These are phyloP conservation scores for Penicillium angulare DNA, from an alignment of 495 filamentous ascomycete genomes.

Conservation along the genomic window DNA sequence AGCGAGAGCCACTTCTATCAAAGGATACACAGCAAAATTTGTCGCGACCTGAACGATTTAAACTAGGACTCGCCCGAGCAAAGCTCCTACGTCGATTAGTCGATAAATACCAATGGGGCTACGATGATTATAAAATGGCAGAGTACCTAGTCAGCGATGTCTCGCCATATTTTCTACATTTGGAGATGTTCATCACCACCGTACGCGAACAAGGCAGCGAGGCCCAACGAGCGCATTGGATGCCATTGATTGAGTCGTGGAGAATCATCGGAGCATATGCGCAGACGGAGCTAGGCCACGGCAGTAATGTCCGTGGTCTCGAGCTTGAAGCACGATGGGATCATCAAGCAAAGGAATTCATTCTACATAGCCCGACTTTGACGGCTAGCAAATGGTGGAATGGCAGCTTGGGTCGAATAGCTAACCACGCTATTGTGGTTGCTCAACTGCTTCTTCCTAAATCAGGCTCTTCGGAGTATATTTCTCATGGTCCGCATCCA, in stretches of 20 bases:
- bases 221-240: constrained; percentile 41
- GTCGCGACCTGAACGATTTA: constrained; percentile 44
- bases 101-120: constrained; percentile 37
- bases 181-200: constrained; percentile 37
- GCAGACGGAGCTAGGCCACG: constrained; percentile 49
- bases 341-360: constrained; percentile 37
- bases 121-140: constrained; percentile 43
- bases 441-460: constrained; percentile 46
- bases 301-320: constrained; percentile 48
- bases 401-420: constrained; percentile 44
- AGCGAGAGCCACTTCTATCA: constrained; percentile 36
- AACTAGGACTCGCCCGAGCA: constrained; percentile 45
- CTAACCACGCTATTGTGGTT: constrained; percentile 44
- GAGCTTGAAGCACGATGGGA: constrained; percentile 47
- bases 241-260: constrained; percentile 42
- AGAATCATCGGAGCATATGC: constrained; percentile 49
- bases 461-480: constrained; percentile 14
- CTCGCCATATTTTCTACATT: constrained; percentile 40
- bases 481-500: constrained; percentile 44
- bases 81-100: constrained; percentile 44
- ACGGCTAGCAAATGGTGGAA: constrained; percentile 55
- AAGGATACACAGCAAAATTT: constrained; percentile 46
- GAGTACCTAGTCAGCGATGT: constrained; percentile 47
- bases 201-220: constrained; percentile 46
- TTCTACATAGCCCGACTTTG: constrained; percentile 45